Evolutionary conservation across 345 rosid species (phyloP).

Genomic region (Hibiscus tridactylites): DNA sequence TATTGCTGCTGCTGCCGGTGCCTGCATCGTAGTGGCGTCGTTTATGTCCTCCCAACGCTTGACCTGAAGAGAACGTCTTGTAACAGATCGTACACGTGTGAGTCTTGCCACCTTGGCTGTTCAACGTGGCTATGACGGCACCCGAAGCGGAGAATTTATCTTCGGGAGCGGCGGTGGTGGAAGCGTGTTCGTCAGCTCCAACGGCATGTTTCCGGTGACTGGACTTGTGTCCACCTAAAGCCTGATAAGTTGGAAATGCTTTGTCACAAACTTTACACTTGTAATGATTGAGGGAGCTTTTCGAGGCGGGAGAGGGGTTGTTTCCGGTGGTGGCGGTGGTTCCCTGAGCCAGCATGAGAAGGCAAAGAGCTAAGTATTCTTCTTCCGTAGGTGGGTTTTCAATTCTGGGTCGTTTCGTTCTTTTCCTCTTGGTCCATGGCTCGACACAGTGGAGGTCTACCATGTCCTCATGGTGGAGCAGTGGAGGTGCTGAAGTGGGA

Average conservation of each 20-base stretch:
- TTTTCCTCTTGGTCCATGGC: conserved; percentile 34
- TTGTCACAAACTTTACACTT: conserved; percentile 36
- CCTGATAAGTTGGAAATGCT: conserved; percentile 35
- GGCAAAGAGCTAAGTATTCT: conserved; percentile 38
- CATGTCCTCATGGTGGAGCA: conserved; percentile 32
- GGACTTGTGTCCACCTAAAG: conserved; percentile 47
- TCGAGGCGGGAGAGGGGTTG: conserved; percentile 3
- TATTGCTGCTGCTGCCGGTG: conserved; percentile 14
- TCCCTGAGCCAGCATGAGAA: conserved; percentile 32
- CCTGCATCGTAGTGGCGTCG: conserved; percentile 62
- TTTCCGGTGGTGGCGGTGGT: neutral
- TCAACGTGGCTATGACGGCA: neutral
- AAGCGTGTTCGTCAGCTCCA: neutral
- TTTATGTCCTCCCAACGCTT: conserved; percentile 81
- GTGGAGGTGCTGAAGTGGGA: conserved; percentile 34
- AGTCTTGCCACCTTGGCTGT: conserved; percentile 23
- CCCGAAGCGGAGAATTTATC: neutral
- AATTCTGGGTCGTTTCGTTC: conserved; percentile 26
- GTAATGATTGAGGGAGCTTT: conserved; percentile 15
- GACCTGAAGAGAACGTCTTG: conserved; percentile 61
- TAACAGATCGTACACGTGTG: conserved; percentile 57
- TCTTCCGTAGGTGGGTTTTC: conserved; percentile 29
- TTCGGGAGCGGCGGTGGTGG: neutral
- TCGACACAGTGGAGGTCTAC: conserved; percentile 8
- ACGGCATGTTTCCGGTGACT: conserved; percentile 29